Percentiles rank a stretch among this genome's conserved stretches.
These are phyloP conservation scores for Leccinum olivaceopallidum DNA, from an alignment of 768 basidiomycete species.

Conservation along the genomic window DNA sequence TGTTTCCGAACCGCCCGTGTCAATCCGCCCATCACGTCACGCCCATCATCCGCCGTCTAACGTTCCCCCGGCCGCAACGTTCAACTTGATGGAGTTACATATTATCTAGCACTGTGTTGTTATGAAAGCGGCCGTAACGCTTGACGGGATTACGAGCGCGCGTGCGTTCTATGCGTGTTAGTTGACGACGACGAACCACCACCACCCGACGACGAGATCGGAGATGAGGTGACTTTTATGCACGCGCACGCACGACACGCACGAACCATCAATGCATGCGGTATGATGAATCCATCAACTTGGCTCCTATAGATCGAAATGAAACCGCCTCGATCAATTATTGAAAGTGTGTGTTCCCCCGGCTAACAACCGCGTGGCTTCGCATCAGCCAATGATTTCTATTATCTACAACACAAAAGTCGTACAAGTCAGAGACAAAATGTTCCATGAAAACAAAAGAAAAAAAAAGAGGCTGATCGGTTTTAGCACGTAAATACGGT, in stretches of 20 bases:
- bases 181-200: no score
- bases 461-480: neutral
- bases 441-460: neutral
- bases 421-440: neutral
- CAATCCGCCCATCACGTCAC: no score
- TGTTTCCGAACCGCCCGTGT: no score
- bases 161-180: no score
- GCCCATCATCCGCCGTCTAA: no score
- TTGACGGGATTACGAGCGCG: no score
- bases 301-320: neutral
- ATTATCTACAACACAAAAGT: neutral
- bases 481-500: conserved; percentile 14
- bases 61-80: no score
- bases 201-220: no score
- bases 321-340: neutral
- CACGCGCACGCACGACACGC: neutral
- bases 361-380: neutral
- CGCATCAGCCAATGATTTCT: neutral
- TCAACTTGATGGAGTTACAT: no score
- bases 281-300: neutral
- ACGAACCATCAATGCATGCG: neutral
- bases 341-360: neutral
- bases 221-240: neutral
- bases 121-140: no score
- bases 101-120: no score